Percentiles rank a stretch among this genome's conserved stretches.
Conservation (phyloP, 495 filamentous ascomycete species). For the Aspergillus egyptiacus region DNA sequence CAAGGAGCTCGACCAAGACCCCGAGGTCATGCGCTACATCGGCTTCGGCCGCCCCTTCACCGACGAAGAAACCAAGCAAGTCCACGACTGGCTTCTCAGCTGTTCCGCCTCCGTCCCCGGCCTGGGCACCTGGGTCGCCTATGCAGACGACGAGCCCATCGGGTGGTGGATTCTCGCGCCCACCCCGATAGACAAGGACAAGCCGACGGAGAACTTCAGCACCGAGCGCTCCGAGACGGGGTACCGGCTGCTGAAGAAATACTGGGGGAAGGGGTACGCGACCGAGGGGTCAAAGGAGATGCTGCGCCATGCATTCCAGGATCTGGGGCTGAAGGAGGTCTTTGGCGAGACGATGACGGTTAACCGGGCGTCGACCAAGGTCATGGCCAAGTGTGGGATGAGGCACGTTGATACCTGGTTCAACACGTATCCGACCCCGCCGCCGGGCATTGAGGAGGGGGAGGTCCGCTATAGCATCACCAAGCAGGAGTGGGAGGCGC, state of each 20-base stretch:
- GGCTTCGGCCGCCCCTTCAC: slow-evolving; percentile 13
- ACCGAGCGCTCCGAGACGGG: slow-evolving; percentile 11
- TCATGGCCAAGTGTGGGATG: slow-evolving; percentile 14
- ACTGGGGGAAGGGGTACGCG: slow-evolving; percentile 16
- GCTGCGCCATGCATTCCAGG: slow-evolving; percentile 11
- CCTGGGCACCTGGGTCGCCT: slow-evolving; percentile 15
- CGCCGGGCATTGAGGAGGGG: slow-evolving; percentile 17
- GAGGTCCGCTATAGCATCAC: slow-evolving; percentile 16
- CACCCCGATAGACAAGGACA: background rate
- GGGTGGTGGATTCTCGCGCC: slow-evolving; percentile 19
- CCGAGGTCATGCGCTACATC: slow-evolving; percentile 16
- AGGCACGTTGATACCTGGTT: slow-evolving; percentile 15
- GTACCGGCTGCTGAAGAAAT: slow-evolving; percentile 10
- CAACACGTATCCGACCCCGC: slow-evolving; percentile 14
- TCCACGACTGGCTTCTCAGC: slow-evolving; percentile 14
- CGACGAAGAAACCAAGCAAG: slow-evolving; percentile 10
- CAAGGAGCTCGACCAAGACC: slow-evolving; percentile 12
- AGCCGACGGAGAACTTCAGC: slow-evolving; percentile 10
- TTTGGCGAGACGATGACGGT: slow-evolving; percentile 20
- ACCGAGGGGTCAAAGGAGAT: slow-evolving; percentile 15
- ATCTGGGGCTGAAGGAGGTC: slow-evolving; percentile 13
- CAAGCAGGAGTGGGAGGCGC: slow-evolving; percentile 10
- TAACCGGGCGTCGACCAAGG: slow-evolving; percentile 5
- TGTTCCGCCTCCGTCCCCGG: slow-evolving; percentile 7
- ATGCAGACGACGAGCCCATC: slow-evolving; percentile 11